These are phyloP conservation scores for Tylopilus plumbeoviolaceoides DNA, from an alignment of 768 basidiomycete genomes.

Conservation along the genomic window DNA sequence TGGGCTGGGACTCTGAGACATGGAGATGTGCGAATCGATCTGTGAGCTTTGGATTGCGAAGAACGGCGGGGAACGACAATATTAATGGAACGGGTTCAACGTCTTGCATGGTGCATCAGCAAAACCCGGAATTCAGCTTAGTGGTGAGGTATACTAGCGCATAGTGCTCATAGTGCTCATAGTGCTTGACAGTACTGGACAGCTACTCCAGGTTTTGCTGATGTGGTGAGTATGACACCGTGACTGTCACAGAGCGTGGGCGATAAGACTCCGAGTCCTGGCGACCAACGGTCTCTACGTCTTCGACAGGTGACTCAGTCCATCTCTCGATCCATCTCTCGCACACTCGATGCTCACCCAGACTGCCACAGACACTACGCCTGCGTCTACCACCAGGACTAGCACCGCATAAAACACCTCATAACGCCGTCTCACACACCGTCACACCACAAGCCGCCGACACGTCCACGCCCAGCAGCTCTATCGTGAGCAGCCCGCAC, in stretches of 20 bases:
- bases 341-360: not conserved
- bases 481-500: constrained; percentile 52
- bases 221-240: too few species aligned
- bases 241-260: too few species aligned
- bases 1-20: not conserved
- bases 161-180: too few species aligned
- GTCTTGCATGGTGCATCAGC: constrained; percentile 15
- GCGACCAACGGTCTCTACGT: constrained; percentile 90
- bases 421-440: constrained; percentile 75
- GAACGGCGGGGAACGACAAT: constrained; percentile 70
- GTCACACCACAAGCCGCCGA: constrained; percentile 39
- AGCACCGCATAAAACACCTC: constrained; percentile 76
- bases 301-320: constrained; percentile 64
- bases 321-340: too few species aligned
- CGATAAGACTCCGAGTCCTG: too few species aligned
- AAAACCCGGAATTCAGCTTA: too few species aligned
- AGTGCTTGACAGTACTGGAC: too few species aligned
- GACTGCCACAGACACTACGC: constrained; percentile 74
- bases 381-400: constrained; percentile 94
- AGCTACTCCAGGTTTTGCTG: too few species aligned
- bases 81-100: constrained; percentile 42
- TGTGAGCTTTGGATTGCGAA: constrained; percentile 54
- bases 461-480: constrained; percentile 32
- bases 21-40: constrained; percentile 54
- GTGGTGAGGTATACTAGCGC: too few species aligned